Base-by-base conservation (phyloP, 2,329 filamentous ascomycete genomes). In the Coleophoma eucalyptorum region DNA sequence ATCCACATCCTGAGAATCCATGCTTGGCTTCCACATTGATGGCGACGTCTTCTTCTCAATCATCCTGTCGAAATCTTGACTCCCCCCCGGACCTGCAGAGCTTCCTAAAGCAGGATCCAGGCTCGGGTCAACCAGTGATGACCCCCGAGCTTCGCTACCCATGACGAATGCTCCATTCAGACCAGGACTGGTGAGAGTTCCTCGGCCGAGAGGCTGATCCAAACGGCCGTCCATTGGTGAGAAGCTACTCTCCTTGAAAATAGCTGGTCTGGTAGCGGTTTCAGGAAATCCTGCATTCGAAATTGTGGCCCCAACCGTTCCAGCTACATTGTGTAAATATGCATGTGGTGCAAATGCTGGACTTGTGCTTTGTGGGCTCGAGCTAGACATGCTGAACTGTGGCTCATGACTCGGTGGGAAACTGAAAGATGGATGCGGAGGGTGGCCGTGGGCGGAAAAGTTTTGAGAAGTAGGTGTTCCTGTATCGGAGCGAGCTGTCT, bases 281-380 rank as follows among this genome's bases (percentile, higher is more conserved):
- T 47, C 44, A 15, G 51, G 53, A 33, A 62, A 62, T 26, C 54
- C 52, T 20, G 59, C 52, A 49, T 55, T 56, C 31, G 54, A 54
- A 12, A 58, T 42, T 7, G 20, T 12, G 15, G 26, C 20, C 4
- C 31, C 31, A 15, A 31, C 42, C 1, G 20, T 26, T 31, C 41
- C 19, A 18, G 58, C 55, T 38, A 50, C 53, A 42, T 46, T 47
- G 40, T 63, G 59, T 18, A 67, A 21, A 50, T 62, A 67, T 13
- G 62, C 60, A 43, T 64, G 61, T 10, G 62, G 63, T 10, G 64
- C 58, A 48, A 65, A 66, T 6, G 62, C 61, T 5, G 62, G 60
- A 19, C 62, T 38, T 19, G 48, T 53, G 5, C 55, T 48, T 15
- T 55, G 55, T 2, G 58, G 52, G 16, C 49, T 54, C 33, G 42